Percentiles rank a stretch among this genome's conserved stretches.
These are phyloP conservation scores for Carex pumila DNA, from an alignment of 176 grass and related monocot genomes.

Conservation along the genomic window DNA sequence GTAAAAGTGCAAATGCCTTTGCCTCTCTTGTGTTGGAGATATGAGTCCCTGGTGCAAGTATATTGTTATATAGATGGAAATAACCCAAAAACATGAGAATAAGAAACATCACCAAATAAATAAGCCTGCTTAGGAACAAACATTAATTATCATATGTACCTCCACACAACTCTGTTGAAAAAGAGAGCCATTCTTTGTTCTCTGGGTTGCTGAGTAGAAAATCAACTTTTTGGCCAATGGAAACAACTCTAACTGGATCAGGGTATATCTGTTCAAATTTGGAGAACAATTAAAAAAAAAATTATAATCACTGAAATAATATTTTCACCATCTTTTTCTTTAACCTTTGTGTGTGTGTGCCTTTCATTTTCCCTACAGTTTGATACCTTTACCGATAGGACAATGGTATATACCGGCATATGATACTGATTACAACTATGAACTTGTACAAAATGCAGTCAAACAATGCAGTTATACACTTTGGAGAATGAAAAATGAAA, in stretches of 20 bases:
- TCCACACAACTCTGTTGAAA: slow-evolving; percentile 86
- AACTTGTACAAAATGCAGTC: slow-evolving; percentile 1
- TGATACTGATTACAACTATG: not conserved
- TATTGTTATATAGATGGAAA: slow-evolving; percentile 8
- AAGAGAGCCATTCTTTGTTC: slow-evolving; percentile 74
- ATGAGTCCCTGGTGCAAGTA: slow-evolving; percentile 62
- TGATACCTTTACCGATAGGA: not conserved
- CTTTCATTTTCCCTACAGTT: not conserved
- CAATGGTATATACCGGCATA: not conserved
- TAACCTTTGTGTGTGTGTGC: not conserved
- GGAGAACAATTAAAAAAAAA: not conserved
- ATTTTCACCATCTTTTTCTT: not conserved
- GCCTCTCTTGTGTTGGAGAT: slow-evolving; percentile 75
- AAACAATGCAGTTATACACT: slow-evolving; percentile 5
- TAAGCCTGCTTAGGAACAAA: not conserved
- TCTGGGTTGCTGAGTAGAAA: slow-evolving; percentile 59
- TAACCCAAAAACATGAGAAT: not conserved
- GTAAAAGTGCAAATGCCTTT: slow-evolving; percentile 72
- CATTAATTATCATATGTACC: slow-evolving; percentile 35
- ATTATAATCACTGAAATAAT: not conserved
- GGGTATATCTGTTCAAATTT: slow-evolving; percentile 60
- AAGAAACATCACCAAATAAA: not conserved
- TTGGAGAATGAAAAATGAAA: not conserved
- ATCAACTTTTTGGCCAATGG: slow-evolving; percentile 79
- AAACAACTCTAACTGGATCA: slow-evolving; percentile 82